phyloP scores from a whole-genome alignment of 2,329 filamentous ascomycete genomes.

The Hypoxylon sp. region DNA sequence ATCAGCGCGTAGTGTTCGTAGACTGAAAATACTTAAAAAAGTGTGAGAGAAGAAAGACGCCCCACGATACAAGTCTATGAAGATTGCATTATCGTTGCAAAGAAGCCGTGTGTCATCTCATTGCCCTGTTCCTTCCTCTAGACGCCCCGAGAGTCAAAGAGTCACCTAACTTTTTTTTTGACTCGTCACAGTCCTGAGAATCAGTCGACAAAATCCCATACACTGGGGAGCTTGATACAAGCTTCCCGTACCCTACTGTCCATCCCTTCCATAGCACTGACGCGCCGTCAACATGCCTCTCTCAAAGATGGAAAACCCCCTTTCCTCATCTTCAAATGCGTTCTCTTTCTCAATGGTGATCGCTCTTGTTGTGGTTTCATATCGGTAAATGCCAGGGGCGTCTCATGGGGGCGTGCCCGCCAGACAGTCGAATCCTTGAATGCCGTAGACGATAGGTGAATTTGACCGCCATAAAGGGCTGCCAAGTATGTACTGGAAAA shows the following conservation, averaged over 20 bases:
- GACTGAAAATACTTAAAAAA: constrained; percentile 5
- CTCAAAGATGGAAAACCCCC: constrained; percentile 13
- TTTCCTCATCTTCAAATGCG: constrained; percentile 22
- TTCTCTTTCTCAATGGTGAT: constrained; percentile 17
- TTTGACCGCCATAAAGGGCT: constrained; percentile 30
- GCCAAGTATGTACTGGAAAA: constrained; percentile 50
- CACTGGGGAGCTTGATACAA: constrained; percentile 30
- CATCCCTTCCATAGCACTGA: constrained; percentile 14
- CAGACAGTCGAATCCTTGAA: constrained; percentile 5
- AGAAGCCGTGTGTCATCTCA: constrained; percentile 43
- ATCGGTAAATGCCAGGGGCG: constrained; percentile 7
- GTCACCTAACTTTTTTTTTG: constrained; percentile 25
- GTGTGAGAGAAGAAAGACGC: constrained; percentile 31
- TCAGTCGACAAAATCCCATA: constrained; percentile 41
- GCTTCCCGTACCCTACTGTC: constrained; percentile 13
- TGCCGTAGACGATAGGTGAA: constrained; percentile 23
- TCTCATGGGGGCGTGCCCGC: background rate
- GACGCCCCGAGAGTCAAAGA: constrained; percentile 43
- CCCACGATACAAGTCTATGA: constrained; percentile 45
- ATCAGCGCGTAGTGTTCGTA: background rate
- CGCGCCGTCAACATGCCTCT: constrained; percentile 15
- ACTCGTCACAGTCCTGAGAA: constrained; percentile 35
- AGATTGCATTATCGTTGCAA: constrained; percentile 48
- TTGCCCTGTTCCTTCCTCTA: constrained; percentile 45
- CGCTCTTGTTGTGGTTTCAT: constrained; percentile 18